Evolutionary conservation across 306 rosid species (phyloP).

Genomic region (Citrullus mucosospermus): DNA sequence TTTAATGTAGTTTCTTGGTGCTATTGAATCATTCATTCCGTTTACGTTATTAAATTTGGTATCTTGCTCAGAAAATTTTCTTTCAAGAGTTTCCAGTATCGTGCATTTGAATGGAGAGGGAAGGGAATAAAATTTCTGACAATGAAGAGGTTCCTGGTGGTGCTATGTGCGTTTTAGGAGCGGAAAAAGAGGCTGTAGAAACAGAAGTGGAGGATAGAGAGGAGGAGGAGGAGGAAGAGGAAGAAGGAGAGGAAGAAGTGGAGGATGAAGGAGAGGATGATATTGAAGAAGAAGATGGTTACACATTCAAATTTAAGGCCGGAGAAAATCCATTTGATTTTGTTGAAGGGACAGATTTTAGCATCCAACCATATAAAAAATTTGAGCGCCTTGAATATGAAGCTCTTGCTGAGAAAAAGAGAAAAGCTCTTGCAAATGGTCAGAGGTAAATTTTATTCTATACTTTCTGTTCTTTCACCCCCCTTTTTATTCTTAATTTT

Average conservation of each 20-base stretch:
- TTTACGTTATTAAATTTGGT: background rate
- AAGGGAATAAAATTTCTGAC: constrained; percentile 3
- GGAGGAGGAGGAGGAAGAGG: constrained; percentile 26
- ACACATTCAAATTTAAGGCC: constrained; percentile 42
- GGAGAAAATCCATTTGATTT: constrained; percentile 60
- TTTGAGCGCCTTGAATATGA: constrained; percentile 53
- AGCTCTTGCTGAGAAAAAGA: constrained; percentile 57
- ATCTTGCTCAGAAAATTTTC: background rate
- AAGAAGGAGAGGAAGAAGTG: constrained; percentile 20
- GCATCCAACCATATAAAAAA: constrained; percentile 38
- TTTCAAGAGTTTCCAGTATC: background rate
- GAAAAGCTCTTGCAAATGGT: constrained; percentile 32
- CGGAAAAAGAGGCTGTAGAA: background rate
- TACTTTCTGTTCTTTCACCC: background rate
- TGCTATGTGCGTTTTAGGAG: background rate
- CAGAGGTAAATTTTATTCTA: constrained; percentile 15
- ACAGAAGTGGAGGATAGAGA: constrained; percentile 5
- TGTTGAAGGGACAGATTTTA: constrained; percentile 31
- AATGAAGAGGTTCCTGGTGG: constrained; percentile 11
- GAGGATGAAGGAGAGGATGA: constrained; percentile 28
- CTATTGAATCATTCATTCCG: background rate
- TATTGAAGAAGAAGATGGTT: constrained; percentile 32
- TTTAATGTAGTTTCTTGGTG: background rate
- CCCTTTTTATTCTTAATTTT: background rate
- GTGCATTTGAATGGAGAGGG: constrained; percentile 1